Conservation (phyloP, 257 asterid genomes). For the Solanum etuberosum region DNA sequence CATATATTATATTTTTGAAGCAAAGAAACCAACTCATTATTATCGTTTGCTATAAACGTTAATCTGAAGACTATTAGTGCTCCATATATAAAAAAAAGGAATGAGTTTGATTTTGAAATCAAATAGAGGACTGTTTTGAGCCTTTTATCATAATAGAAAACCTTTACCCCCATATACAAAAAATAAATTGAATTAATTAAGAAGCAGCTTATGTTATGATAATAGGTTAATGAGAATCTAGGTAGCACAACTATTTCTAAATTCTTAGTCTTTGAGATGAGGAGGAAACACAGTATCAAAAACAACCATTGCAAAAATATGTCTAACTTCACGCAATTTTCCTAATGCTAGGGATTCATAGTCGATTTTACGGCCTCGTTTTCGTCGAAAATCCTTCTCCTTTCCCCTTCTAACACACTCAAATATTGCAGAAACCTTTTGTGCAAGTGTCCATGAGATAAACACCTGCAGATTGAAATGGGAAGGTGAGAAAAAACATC, state of each 20-base stretch:
- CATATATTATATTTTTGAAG: not conserved
- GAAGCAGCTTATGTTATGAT: no score
- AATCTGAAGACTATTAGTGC: not conserved
- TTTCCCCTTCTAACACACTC: constrained; percentile 12
- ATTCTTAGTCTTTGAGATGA: not conserved
- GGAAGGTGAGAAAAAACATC: not conserved
- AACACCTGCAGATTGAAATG: constrained; percentile 9
- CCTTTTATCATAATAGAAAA: not conserved
- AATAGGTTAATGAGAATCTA: not conserved
- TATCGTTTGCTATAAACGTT: not conserved
- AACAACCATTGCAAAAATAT: constrained; percentile 12
- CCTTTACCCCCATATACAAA: not conserved
- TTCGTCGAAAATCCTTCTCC: constrained; percentile 2
- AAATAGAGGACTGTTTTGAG: not conserved
- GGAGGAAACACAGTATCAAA: constrained; percentile 11
- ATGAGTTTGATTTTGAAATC: not conserved
- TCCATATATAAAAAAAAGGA: not conserved
- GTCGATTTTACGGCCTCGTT: constrained; percentile 11
- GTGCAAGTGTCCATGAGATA: constrained; percentile 2
- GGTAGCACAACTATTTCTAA: not conserved
- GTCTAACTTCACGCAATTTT: constrained; percentile 9
- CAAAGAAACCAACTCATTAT: not conserved
- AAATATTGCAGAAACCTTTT: constrained; percentile 7
- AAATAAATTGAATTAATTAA: not conserved
- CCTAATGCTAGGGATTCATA: constrained; percentile 14